Base-by-base conservation (phyloP, 2,329 filamentous ascomycete genomes). In the Colletotrichum sp. region DNA sequence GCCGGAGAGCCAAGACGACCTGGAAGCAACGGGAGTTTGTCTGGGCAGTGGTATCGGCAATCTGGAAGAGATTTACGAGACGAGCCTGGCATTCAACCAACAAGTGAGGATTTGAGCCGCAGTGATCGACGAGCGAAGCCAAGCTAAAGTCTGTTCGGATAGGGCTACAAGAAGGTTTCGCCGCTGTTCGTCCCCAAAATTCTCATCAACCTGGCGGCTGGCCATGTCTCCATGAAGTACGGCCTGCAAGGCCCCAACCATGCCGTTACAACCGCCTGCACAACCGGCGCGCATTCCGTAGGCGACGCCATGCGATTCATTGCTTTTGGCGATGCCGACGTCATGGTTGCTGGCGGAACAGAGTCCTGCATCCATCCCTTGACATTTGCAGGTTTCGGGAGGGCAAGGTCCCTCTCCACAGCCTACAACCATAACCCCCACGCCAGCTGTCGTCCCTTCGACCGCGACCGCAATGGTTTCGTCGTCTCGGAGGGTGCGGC, bases 301-400 rank as follows among this genome's bases (percentile, higher is more conserved):
- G 97, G 96, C 22, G 97, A 99, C 83, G 97, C 97, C 8, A 93
- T 94, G n/a, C 92, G 96, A 22, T 95, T 98, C 82, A 96, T 99
- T 77, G 91, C 94, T n/a, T 93, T 93, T 81, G 96, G 96, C 8
- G 96, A 98, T 82, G 96, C 96, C 61, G 91, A 98, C 83, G 94
- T 98, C 71, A 98, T 99, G 96, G 86, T 99, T 11, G 96, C 97
- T n/a, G 97, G 97, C 57, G 96, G 96, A 32, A 92, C 96, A 11
- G 97, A 99, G 85, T 96, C 96, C 0, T 99, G 97, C 83, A 96
- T 99, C 72, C 96, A 99, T 82, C 97, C 97, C 12, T 89, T 99
- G 59, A 95, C 96, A 3, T 94, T 98, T 79, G 95, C 96, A 8
- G 97, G 96, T 8, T 99, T 99, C 81, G 94, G 95, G 28, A 91